These are phyloP conservation scores for Boletellus emodensis DNA, from an alignment of 768 basidiomycete species.

Conservation along the genomic window DNA sequence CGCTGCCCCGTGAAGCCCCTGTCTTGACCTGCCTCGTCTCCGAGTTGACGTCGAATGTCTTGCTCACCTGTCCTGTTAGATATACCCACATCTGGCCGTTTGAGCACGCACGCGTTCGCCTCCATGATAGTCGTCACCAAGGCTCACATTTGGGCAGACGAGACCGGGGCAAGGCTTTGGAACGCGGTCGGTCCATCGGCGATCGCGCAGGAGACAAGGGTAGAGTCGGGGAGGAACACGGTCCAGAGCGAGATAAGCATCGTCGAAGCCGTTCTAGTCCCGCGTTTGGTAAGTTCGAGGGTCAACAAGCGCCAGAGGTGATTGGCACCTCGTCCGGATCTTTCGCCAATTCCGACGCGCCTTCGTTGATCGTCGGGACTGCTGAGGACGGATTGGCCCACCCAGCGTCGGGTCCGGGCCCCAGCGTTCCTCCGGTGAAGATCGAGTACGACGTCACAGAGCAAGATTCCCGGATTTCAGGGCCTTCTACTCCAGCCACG, in stretches of 20 bases:
- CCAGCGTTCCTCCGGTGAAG: constrained; percentile 16
- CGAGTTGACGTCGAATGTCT: not conserved
- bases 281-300: not conserved
- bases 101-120: constrained; percentile 85
- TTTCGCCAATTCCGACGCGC: constrained; percentile 7
- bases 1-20: not conserved
- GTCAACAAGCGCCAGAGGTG: not conserved
- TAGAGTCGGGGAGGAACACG: constrained; percentile 2
- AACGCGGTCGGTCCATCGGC: constrained; percentile 13
- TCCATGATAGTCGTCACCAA: constrained; percentile 40
- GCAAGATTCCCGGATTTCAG: constrained; percentile 19
- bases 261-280: constrained; percentile 23
- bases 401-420: not conserved
- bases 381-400: not conserved
- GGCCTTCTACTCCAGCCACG: constrained; percentile 20
- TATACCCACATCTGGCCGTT: constrained; percentile 98
- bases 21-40: not conserved
- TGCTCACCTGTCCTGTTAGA: constrained; percentile 35
- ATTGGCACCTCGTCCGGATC: not conserved
- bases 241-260: constrained; percentile 5
- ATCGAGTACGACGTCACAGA: constrained; percentile 23
- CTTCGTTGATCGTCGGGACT: not conserved
- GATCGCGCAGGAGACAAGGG: constrained; percentile 7
- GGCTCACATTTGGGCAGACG: constrained; percentile 28
- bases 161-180: constrained; percentile 15